Conservation (phyloP, 169 alveolate species). For the Cryptosporidium bovis region DNA sequence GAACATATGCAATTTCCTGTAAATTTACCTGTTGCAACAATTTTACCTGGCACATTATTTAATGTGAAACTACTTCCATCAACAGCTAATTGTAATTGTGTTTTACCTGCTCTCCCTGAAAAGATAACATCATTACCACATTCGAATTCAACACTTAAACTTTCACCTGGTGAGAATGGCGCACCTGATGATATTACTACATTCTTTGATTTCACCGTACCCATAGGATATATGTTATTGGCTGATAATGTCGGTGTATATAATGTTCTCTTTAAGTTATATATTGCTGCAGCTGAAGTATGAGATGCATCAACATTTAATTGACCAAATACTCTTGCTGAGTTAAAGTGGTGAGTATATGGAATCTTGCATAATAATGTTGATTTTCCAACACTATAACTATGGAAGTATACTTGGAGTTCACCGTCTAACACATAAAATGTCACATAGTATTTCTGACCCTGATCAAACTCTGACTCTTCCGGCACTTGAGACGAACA, state of each 20-base stretch:
- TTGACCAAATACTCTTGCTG: slow-evolving; percentile 40
- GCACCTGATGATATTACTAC: slow-evolving; percentile 45
- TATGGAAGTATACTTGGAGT: slow-evolving; percentile 48
- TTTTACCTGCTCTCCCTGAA: slow-evolving; percentile 39
- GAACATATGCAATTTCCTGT: slow-evolving; percentile 45
- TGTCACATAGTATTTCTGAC: slow-evolving; percentile 7
- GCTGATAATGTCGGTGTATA: slow-evolving; percentile 1
- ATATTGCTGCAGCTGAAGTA: neutral
- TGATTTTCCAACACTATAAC: neutral
- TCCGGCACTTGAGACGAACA: slow-evolving; percentile 62
- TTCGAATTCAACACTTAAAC: slow-evolving; percentile 36
- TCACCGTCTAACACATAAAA: slow-evolving; percentile 2
- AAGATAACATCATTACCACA: slow-evolving; percentile 43
- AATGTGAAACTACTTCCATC: slow-evolving; percentile 5
- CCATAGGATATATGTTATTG: slow-evolving; percentile 59
- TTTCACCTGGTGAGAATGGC: slow-evolving; percentile 71
- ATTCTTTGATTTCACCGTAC: slow-evolving; percentile 39
- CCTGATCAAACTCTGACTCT: slow-evolving; percentile 41
- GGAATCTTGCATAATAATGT: slow-evolving; percentile 52
- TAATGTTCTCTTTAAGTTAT: slow-evolving; percentile 19
- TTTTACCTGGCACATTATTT: slow-evolving; percentile 26
- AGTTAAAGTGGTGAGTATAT: slow-evolving; percentile 32
- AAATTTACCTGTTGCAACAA: slow-evolving; percentile 32
- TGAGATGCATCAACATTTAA: neutral
- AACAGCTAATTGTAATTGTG: slow-evolving; percentile 20